Evolutionary conservation across 1,284 basidiomycete genomes (phyloP).

Genomic region (Pseudomicrostroma phylloplanum): DNA sequence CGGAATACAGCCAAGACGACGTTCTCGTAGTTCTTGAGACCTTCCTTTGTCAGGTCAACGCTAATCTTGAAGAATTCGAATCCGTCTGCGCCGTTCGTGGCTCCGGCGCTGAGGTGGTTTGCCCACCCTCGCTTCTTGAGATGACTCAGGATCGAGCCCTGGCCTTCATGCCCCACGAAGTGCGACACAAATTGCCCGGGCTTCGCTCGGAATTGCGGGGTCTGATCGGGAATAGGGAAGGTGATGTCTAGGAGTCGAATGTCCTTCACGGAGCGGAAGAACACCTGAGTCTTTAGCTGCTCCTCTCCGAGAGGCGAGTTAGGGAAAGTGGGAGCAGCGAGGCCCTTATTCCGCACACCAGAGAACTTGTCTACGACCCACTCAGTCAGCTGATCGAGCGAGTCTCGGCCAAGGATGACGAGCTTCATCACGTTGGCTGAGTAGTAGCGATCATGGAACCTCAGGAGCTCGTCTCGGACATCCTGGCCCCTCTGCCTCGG

Average conservation of each 20-base stretch:
- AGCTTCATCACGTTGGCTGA: slow-evolving; percentile 90
- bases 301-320: slow-evolving; percentile 61
- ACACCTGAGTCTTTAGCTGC: slow-evolving; percentile 66
- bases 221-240: slow-evolving; percentile 65
- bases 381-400: slow-evolving; percentile 69
- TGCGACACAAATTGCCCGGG: slow-evolving; percentile 76
- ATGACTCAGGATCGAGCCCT: slow-evolving; percentile 84
- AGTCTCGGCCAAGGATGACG: slow-evolving; percentile 81
- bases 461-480: slow-evolving; percentile 79
- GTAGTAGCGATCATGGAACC: slow-evolving; percentile 92
- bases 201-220: slow-evolving; percentile 69
- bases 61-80: slow-evolving; percentile 86
- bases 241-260: slow-evolving; percentile 79
- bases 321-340: slow-evolving; percentile 62
- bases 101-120: slow-evolving; percentile 69
- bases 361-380: slow-evolving; percentile 71
- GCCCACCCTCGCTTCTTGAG: slow-evolving; percentile 89
- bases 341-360: slow-evolving; percentile 65
- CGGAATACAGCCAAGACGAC: slow-evolving; percentile 73
- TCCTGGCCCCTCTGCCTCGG: slow-evolving; percentile 65
- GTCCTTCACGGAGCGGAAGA: slow-evolving; percentile 83
- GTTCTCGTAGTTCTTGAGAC: slow-evolving; percentile 77
- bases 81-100: slow-evolving; percentile 63
- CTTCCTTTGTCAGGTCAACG: slow-evolving; percentile 72
- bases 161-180: slow-evolving; percentile 91